Percentiles rank a stretch among this genome's conserved stretches.
Evolutionary conservation across 805 yeast species (phyloP).

Genomic region (Candida endomychidarum): DNA sequence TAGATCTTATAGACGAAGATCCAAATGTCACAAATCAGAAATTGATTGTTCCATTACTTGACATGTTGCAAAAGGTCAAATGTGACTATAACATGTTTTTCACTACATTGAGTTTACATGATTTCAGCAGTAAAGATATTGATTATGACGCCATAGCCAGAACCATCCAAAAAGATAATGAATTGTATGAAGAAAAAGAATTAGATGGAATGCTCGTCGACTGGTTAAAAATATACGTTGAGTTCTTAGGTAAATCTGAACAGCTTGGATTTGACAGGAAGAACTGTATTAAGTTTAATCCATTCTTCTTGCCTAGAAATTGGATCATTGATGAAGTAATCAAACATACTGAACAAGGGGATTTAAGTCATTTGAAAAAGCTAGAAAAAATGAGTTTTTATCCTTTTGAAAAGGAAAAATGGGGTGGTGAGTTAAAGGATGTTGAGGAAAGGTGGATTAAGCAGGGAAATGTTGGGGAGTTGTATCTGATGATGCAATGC

Average conservation of each 20-base stretch:
- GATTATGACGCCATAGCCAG: constrained; percentile 5
- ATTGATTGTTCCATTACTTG: constrained; percentile 60
- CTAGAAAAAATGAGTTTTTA: constrained; percentile 67
- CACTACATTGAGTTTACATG: constrained; percentile 53
- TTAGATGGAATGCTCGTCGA: constrained; percentile 38
- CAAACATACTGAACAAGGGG: constrained; percentile 50
- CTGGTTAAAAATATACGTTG: constrained; percentile 56
- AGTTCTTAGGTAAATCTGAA: constrained; percentile 41
- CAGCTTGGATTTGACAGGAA: constrained; percentile 30
- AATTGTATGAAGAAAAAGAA: constrained; percentile 28
- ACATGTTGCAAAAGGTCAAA: constrained; percentile 56
- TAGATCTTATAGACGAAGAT: constrained; percentile 32
- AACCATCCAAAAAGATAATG: constrained; percentile 8
- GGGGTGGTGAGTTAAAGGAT: constrained; percentile 67
- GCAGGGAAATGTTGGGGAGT: constrained; percentile 50
- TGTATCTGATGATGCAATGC: constrained; percentile 65
- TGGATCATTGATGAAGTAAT: constrained; percentile 88
- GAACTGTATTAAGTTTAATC: constrained; percentile 48
- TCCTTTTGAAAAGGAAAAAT: constrained; percentile 68
- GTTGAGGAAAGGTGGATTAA: constrained; percentile 53
- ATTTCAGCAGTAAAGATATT: constrained; percentile 22
- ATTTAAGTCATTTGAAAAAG: constrained; percentile 53
- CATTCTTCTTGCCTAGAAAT: constrained; percentile 77
- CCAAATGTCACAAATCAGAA: constrained; percentile 41
- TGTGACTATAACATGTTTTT: constrained; percentile 84